Evolutionary conservation across 2,329 filamentous ascomycete genomes (phyloP).

Genomic region (Trichoderma atrobrunneum): DNA sequence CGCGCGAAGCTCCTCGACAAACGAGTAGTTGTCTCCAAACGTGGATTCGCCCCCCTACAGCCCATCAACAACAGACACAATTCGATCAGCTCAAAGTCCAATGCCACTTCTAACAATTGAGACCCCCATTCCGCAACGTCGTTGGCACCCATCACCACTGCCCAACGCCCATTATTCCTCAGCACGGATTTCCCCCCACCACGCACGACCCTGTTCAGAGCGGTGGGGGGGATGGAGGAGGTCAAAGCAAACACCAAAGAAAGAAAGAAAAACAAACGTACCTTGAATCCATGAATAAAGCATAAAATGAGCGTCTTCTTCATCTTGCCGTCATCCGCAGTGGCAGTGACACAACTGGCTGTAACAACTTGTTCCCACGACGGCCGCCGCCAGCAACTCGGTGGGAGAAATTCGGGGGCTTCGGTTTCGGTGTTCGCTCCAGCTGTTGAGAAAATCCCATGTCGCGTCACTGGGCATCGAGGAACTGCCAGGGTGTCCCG

Average conservation of each 20-base stretch:
- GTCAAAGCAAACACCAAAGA: neutral
- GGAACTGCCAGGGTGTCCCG: neutral
- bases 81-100: neutral
- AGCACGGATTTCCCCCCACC: neutral
- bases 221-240: neutral
- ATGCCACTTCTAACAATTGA: neutral
- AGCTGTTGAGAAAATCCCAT: neutral
- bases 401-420: neutral
- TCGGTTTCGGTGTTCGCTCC: neutral
- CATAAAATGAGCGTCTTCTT: slow-evolving; percentile 78
- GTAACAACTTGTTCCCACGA: neutral
- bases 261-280: slow-evolving; percentile 30
- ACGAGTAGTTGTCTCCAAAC: slow-evolving; percentile 63
- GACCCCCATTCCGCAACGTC: neutral
- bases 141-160: neutral
- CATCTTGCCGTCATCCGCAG: slow-evolving; percentile 29
- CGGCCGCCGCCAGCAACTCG: slow-evolving; percentile 9
- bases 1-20: slow-evolving; percentile 68
- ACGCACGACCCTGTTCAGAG: neutral
- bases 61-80: neutral
- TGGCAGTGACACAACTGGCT: neutral
- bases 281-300: slow-evolving; percentile 89
- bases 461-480: slow-evolving; percentile 11
- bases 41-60: slow-evolving; percentile 71
- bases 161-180: neutral